A percentile compares a stretch with the other conserved stretches of the same genome.
Evolutionary conservation across 129 eudicot genomes (phyloP).

Genomic region (Flaveria trinervia): DNA sequence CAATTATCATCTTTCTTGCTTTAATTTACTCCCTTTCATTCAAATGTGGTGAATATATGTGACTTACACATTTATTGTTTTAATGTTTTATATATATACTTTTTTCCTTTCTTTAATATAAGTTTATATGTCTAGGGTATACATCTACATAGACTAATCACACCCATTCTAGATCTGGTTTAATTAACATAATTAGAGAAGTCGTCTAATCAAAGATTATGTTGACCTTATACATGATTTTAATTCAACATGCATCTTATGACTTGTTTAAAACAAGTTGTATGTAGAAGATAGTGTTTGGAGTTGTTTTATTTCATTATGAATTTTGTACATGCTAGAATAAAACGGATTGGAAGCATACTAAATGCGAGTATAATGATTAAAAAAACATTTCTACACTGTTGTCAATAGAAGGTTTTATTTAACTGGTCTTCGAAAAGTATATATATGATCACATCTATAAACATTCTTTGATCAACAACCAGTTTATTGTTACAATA

Average conservation of each 20-base stretch:
- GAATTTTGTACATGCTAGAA: not conserved
- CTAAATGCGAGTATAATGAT: not conserved
- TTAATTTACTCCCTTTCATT: conserved; percentile 11
- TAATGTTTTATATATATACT: no score
- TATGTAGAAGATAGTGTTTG: not conserved
- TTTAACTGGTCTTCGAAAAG: not conserved
- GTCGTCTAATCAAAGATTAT: not conserved
- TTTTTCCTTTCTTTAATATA: not conserved
- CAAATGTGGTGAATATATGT: not conserved
- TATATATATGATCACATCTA: not conserved
- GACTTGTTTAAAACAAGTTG: not conserved
- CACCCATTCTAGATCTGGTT: no score
- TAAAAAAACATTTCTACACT: not conserved
- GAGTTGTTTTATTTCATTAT: not conserved
- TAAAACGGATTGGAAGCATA: not conserved
- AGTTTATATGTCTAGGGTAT: not conserved
- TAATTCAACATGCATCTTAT: not conserved
- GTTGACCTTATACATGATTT: no score
- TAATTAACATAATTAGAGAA: no score
- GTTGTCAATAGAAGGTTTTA: not conserved
- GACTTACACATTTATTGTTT: not conserved
- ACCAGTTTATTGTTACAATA: not conserved
- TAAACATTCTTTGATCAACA: not conserved
- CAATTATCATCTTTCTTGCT: conserved; percentile 34
- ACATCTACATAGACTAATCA: not conserved